These are phyloP conservation scores for Westerdykella ornata DNA, from an alignment of 2,329 filamentous ascomycete genomes.

Conservation along the genomic window DNA sequence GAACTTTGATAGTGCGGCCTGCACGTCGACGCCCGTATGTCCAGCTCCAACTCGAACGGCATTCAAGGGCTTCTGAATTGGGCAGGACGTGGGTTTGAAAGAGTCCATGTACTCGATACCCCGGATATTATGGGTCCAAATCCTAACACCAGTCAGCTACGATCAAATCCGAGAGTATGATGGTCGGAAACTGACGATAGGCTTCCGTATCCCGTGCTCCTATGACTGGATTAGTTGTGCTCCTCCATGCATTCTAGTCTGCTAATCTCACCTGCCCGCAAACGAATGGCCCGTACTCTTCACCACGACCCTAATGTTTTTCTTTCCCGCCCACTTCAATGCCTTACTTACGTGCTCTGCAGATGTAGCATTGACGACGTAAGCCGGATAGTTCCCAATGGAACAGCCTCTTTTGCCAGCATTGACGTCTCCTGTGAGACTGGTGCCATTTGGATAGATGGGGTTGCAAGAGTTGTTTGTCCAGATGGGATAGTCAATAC, in stretches of 20 bases:
- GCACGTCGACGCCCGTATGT: conserved; percentile 14
- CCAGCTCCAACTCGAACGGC: conserved; percentile 20
- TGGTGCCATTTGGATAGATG: conserved; percentile 26
- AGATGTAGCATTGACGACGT: conserved; percentile 23
- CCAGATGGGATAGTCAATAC: conserved; percentile 26
- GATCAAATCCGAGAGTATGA: not conserved
- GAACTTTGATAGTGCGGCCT: conserved; percentile 11
- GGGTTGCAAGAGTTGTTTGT: conserved; percentile 27
- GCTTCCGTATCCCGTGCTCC: conserved; percentile 7
- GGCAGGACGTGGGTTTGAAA: conserved; percentile 17
- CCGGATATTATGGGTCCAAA: conserved; percentile 26
- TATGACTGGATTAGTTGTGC: too few species aligned
- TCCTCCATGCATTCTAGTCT: too few species aligned
- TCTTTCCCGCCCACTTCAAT: conserved; percentile 18
- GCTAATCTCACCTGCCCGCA: conserved; percentile 11
- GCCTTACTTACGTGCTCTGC: conserved; percentile 13
- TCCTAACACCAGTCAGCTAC: conserved; percentile 5
- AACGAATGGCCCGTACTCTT: conserved; percentile 26
- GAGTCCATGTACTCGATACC: conserved; percentile 16
- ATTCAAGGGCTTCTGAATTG: not conserved
- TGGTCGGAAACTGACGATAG: conserved; percentile 2
- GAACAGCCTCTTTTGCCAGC: conserved; percentile 20
- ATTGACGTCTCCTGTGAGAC: conserved; percentile 17
- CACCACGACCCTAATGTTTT: conserved; percentile 20
- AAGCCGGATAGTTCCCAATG: conserved; percentile 21